Base-by-base conservation (phyloP, 306 rosid genomes). In the Begonia fuchsioides region DNA sequence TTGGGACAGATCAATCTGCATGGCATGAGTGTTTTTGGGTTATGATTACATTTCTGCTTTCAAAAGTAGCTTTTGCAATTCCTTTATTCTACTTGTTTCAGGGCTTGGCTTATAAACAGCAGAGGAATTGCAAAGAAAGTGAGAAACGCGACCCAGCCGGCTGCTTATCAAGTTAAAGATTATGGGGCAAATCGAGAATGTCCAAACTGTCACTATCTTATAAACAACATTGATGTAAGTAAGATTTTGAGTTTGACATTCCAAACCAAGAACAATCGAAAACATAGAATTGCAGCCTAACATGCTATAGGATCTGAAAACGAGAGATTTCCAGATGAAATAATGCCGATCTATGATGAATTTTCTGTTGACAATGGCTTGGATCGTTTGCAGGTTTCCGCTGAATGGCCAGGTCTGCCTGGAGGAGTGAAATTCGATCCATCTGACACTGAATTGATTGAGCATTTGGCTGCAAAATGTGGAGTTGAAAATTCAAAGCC, bases 351-450 rank as follows among this genome's bases (percentile, higher is more conserved):
- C 10, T 56, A 44, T 19, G 35, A 44, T 56, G 44, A 44, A 14
- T 17, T 43, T 45, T n/a, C 43, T 8, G 19, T 12, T 56, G 12
- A 19, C 47, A 58, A 39, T 49, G 7, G 13, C 15, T 39, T 13
- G 8, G 14, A 2, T 58, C 41, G 47, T 39, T 67, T 62, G 59
- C 43, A 90, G 97, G 85, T 74, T 65, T 70, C 69, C 54, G 50
- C 63, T 9, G 78, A 88, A 55, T 90, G 97, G 97, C 97, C 95
- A 38, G 95, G 95, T 32, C 65, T 90, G 64, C 97, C 97, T 13
- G 49, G 61, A 65, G 97, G 97, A 51, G 88, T 85, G 17, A 90
- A 84, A 67, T 90, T 90, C 71, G 92, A 90, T 65, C 95, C 97
- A 51, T 74, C 94, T 44, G 94, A 84, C 65, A 52, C 59, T 43